A percentile compares a stretch with the other conserved stretches of the same genome.
Conservation (phyloP, 129 eudicot species). For the Flaveria robusta region DNA sequence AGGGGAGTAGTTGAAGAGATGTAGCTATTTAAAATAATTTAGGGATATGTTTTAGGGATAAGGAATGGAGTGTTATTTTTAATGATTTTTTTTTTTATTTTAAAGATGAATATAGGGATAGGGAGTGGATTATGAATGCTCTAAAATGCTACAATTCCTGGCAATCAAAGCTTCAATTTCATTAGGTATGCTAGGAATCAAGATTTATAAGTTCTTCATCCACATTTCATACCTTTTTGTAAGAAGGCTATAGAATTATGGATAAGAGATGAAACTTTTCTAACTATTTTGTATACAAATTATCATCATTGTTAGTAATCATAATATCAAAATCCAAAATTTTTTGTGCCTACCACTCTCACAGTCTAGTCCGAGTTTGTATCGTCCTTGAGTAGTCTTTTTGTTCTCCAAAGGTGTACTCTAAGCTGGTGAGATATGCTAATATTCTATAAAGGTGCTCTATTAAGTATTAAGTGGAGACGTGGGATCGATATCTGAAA, state of each 20-base stretch:
- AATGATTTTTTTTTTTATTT: too few relatives aligned
- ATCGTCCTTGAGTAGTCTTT: background rate
- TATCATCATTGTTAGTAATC: background rate
- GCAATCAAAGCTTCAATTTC: background rate
- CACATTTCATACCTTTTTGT: background rate
- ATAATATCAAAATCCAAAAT: background rate
- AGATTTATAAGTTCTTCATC: slow-evolving; percentile 5
- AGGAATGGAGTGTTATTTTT: too few relatives aligned
- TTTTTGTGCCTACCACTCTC: slow-evolving; percentile 15
- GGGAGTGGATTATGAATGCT: background rate
- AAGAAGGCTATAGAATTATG: background rate
- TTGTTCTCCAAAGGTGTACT: background rate
- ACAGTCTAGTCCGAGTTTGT: background rate
- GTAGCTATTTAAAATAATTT: too few relatives aligned
- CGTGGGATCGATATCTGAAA: background rate
- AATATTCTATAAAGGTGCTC: slow-evolving; percentile 9
- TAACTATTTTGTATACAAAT: background rate
- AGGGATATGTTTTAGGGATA: too few relatives aligned
- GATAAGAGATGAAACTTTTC: background rate
- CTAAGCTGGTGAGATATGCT: slow-evolving; percentile 7
- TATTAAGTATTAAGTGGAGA: background rate
- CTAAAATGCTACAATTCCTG: background rate
- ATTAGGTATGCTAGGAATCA: slow-evolving; percentile 7
- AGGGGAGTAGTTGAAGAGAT: too few relatives aligned
- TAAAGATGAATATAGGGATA: too few relatives aligned